Conservation (phyloP, 2,329 filamentous ascomycete genomes). For the Tolypocladium tundrense region DNA sequence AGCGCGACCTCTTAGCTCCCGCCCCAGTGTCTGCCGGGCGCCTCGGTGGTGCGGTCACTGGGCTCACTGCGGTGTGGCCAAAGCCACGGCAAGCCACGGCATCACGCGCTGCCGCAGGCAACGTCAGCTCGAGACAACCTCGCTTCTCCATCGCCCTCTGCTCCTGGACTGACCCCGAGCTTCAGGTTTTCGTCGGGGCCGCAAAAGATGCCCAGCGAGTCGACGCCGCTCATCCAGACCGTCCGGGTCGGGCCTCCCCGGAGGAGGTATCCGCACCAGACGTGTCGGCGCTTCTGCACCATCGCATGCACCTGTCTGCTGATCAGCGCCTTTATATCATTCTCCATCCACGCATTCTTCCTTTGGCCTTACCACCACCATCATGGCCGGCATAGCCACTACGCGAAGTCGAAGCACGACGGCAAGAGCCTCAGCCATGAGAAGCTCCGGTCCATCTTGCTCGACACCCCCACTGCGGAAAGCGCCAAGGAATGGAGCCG, state of each 20-base stretch:
- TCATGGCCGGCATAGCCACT: constrained; percentile 18
- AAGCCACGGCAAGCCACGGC: background rate
- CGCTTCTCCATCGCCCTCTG: background rate
- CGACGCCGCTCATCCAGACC: constrained; percentile 57
- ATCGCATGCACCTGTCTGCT: constrained; percentile 47
- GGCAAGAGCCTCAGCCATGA: constrained; percentile 26
- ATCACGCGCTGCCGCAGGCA: background rate
- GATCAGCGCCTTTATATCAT: constrained; percentile 37
- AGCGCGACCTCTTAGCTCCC: background rate
- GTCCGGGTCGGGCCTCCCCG: constrained; percentile 44
- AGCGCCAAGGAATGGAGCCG: constrained; percentile 60
- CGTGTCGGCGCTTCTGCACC: constrained; percentile 56
- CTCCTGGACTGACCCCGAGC: background rate
- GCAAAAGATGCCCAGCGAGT: constrained; percentile 35
- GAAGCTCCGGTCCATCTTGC: constrained; percentile 44
- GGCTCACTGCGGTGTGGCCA: background rate
- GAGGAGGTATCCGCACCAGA: constrained; percentile 48
- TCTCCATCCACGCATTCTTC: constrained; percentile 37
- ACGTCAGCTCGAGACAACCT: background rate
- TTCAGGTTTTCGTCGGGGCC: background rate
- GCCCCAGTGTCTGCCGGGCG: background rate
- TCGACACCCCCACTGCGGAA: constrained; percentile 46
- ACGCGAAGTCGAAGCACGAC: constrained; percentile 15
- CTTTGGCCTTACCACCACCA: constrained; percentile 24
- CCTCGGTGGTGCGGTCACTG: background rate